phyloP scores from a whole-genome alignment of 176 grass and related monocot genomes.

The Triticum dicoccoides region DNA sequence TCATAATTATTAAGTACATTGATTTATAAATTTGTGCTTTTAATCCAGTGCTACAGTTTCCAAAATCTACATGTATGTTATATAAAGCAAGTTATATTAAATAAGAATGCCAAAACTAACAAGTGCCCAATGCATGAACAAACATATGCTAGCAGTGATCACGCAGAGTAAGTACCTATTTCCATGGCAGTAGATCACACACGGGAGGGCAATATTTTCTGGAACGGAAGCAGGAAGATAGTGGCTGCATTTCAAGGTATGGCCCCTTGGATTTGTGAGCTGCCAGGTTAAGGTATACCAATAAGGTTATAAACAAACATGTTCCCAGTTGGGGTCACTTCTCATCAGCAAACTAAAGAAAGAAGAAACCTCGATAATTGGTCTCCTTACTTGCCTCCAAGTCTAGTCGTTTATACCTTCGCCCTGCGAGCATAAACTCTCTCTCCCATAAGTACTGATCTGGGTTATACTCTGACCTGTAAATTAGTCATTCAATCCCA shows the following conservation, averaged over 20 bases:
- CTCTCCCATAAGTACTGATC: slow-evolving; percentile 98
- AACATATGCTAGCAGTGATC: slow-evolving; percentile 19
- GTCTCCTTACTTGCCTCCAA: slow-evolving; percentile 97
- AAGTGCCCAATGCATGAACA: slow-evolving; percentile 6
- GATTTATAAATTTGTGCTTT: neutral
- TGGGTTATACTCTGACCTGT: slow-evolving; percentile 89
- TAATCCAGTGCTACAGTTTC: slow-evolving; percentile 1
- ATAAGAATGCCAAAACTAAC: slow-evolving; percentile 20
- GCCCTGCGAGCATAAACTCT: slow-evolving; percentile 73
- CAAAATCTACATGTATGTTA: slow-evolving; percentile 10
- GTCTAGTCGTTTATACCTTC: slow-evolving; percentile 94
- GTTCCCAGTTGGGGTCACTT: slow-evolving; percentile 20
- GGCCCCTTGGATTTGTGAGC: slow-evolving; percentile 81
- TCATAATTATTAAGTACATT: neutral
- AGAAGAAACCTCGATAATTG: slow-evolving; percentile 70
- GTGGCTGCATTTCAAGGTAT: slow-evolving; percentile 93
- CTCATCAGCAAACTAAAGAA: slow-evolving; percentile 39
- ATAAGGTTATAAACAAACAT: slow-evolving; percentile 32
- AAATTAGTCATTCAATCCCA: slow-evolving; percentile 23
- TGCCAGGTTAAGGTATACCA: slow-evolving; percentile 40
- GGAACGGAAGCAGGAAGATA: slow-evolving; percentile 72
- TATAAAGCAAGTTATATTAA: slow-evolving; percentile 4
- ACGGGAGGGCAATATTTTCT: slow-evolving; percentile 72
- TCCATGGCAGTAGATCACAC: slow-evolving; percentile 95
- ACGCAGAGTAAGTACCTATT: slow-evolving; percentile 63